Evolutionary conservation across 1,284 basidiomycete genomes (phyloP).

Genomic region (Tylopilus orsonianus): DNA sequence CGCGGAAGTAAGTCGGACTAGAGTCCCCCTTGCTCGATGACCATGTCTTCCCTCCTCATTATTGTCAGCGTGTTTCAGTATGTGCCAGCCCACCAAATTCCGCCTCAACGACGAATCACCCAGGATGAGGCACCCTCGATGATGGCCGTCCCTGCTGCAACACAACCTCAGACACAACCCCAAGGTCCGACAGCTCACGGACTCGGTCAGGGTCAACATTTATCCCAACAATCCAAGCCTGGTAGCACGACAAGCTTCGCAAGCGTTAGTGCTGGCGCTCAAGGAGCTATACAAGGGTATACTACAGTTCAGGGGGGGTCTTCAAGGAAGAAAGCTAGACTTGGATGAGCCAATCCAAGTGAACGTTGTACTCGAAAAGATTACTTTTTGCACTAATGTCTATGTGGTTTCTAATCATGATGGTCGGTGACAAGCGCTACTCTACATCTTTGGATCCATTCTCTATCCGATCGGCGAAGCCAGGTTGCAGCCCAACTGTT

Average conservation of each 20-base stretch:
- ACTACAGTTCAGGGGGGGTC: conserved; percentile 33
- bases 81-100: conserved; percentile 55
- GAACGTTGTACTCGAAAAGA: background rate
- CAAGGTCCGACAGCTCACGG: conserved; percentile 37
- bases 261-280: conserved; percentile 47
- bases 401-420: background rate
- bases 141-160: conserved; percentile 56
- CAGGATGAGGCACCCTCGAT: conserved; percentile 79
- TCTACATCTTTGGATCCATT: too few relatives aligned
- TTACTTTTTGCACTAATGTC: background rate
- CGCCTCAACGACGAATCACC: conserved; percentile 72
- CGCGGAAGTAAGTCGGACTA: conserved; percentile 57
- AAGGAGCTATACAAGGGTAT: conserved; percentile 36
- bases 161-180: conserved; percentile 39
- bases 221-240: conserved; percentile 47
- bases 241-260: conserved; percentile 50
- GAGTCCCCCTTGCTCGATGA: background rate
- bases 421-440: too few relatives aligned
- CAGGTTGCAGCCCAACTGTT: too few relatives aligned
- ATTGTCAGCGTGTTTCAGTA: conserved; percentile 60
- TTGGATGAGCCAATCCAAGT: conserved; percentile 32
- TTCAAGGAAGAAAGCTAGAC: conserved; percentile 46
- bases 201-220: conserved; percentile 41
- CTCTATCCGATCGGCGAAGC: too few relatives aligned
- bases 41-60: conserved; percentile 3